These are phyloP conservation scores for Irpex sp. DNA, from an alignment of 1,284 basidiomycete genomes.

Conservation along the genomic window DNA sequence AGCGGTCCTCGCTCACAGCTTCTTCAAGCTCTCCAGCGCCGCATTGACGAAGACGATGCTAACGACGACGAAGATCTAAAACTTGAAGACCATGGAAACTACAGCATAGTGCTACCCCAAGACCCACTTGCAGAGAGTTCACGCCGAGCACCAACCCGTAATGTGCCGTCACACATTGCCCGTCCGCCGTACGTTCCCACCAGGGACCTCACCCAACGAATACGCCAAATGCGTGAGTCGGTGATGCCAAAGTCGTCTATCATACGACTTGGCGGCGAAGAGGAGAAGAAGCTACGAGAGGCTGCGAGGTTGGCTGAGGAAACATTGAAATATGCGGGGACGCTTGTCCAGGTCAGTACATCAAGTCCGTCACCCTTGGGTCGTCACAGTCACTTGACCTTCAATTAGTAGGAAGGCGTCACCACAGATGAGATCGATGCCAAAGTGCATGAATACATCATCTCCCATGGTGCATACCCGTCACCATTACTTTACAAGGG, in stretches of 20 bases:
- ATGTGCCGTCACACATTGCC: slow-evolving; percentile 57
- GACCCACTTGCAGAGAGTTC: slow-evolving; percentile 60
- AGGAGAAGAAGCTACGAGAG: slow-evolving; percentile 53
- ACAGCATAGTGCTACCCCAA: slow-evolving; percentile 61
- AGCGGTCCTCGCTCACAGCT: not conserved
- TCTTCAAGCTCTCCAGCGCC: not conserved
- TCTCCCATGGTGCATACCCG: slow-evolving; percentile 76
- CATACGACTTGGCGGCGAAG: slow-evolving; percentile 54
- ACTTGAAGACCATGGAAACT: slow-evolving; percentile 38
- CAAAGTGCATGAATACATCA: slow-evolving; percentile 68
- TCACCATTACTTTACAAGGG: slow-evolving; percentile 81
- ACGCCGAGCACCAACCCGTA: slow-evolving; percentile 49
- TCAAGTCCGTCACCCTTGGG: not conserved
- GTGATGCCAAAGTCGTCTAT: slow-evolving; percentile 29
- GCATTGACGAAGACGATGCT: not conserved
- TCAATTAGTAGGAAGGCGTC: slow-evolving; percentile 53
- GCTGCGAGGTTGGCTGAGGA: slow-evolving; percentile 61
- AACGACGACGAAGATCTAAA: not conserved
- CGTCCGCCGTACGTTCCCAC: slow-evolving; percentile 59
- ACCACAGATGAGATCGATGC: slow-evolving; percentile 76
- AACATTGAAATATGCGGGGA: slow-evolving; percentile 56
- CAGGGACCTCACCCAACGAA: slow-evolving; percentile 19
- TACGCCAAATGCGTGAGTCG: slow-evolving; percentile 15
- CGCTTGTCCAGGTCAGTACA: slow-evolving; percentile 50
- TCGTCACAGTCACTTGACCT: not conserved